Conservation (phyloP, 352 stramenopile genomes). For the Pseudoperonospora humuli region DNA sequence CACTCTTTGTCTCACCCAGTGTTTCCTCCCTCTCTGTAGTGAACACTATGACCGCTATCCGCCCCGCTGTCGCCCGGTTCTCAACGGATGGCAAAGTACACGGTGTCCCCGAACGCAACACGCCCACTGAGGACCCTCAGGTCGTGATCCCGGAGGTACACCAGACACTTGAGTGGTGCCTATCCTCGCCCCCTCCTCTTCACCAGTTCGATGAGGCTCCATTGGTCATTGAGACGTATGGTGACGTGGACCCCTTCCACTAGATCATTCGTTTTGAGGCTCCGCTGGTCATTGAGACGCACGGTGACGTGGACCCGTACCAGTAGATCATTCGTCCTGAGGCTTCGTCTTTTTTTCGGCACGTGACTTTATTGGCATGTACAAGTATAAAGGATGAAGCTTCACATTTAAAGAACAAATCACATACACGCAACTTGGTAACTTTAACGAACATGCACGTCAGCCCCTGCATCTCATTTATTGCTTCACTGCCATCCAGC, state of each 20-base stretch:
- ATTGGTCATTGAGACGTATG: slow-evolving; percentile 85
- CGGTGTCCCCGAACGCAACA: slow-evolving; percentile 28
- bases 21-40: slow-evolving; percentile 18
- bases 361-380: slow-evolving; percentile 15
- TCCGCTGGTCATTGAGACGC: slow-evolving; percentile 78
- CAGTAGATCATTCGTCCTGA: not conserved
- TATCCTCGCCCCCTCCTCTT: slow-evolving; percentile 74
- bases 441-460: slow-evolving; percentile 1
- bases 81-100: slow-evolving; percentile 38
- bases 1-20: slow-evolving; percentile 4
- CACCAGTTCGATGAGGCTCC: slow-evolving; percentile 87
- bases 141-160: slow-evolving; percentile 79
- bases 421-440: slow-evolving; percentile 20
- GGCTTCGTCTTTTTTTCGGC: not conserved
- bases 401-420: slow-evolving; percentile 17
- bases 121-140: slow-evolving; percentile 50
- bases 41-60: slow-evolving; percentile 42
- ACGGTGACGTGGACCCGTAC: slow-evolving; percentile 61
- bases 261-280: not conserved
- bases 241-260: slow-evolving; percentile 50
- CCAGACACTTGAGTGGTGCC: slow-evolving; percentile 81
- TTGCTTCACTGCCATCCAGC: not conserved
- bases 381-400: slow-evolving; percentile 22
- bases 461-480: no score
- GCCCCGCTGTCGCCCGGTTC: slow-evolving; percentile 42